Percentiles rank a stretch among this genome's conserved stretches.
Conservation (phyloP, 345 rosid species). For the Diplotaxis tenuifolia region DNA sequence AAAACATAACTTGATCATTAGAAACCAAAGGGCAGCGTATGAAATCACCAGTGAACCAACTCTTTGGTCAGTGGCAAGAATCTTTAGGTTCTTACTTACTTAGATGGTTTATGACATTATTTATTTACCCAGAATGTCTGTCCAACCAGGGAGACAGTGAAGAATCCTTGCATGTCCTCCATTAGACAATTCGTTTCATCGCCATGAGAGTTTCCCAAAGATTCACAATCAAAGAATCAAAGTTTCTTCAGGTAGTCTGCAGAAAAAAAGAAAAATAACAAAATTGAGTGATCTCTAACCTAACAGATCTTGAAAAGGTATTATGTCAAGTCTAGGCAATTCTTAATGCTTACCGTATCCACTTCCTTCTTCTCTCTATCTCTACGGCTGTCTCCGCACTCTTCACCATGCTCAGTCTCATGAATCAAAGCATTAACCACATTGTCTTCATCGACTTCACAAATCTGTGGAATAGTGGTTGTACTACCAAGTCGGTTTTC, state of each 20-base stretch:
- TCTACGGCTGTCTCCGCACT: neutral
- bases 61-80: neutral
- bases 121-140: neutral
- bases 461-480: neutral
- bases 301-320: neutral
- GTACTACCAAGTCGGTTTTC: neutral
- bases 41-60: neutral
- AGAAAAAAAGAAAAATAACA: neutral
- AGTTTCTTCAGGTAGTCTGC: neutral
- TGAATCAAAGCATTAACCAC: neutral
- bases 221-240: neutral
- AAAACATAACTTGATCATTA: neutral
- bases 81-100: neutral
- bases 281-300: neutral
- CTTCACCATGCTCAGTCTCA: neutral
- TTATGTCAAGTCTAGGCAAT: neutral
- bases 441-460: neutral
- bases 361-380: neutral
- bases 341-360: neutral
- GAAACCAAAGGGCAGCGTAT: neutral
- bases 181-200: neutral
- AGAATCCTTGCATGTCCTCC: neutral
- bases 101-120: neutral
- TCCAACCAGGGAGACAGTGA: neutral
- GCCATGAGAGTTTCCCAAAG: neutral